A percentile compares a stretch with the other conserved stretches of the same genome.
phyloP scores from a whole-genome alignment of 2,329 filamentous ascomycete genomes.

The Diplocarpon rosae region DNA sequence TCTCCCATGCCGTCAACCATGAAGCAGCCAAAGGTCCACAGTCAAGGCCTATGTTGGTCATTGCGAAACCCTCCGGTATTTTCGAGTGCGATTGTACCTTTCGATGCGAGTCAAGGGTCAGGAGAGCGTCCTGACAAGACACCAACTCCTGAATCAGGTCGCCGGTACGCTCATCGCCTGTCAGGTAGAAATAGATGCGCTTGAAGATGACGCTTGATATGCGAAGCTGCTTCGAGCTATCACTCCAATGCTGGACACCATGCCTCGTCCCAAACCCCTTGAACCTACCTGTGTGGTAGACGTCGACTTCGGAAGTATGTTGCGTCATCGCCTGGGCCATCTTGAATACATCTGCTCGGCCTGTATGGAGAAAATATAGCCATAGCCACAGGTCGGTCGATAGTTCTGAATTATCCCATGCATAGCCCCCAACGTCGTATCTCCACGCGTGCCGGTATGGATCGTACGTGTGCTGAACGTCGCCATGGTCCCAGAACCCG shows the following conservation, averaged over 20 bases:
- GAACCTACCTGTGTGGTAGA: conserved; percentile 47
- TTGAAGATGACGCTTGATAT: conserved; percentile 47
- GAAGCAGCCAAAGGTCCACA: conserved; percentile 32
- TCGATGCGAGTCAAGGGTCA: conserved; percentile 42
- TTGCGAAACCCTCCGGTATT: conserved; percentile 23
- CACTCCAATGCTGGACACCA: conserved; percentile 49
- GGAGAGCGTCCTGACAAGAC: conserved; percentile 41
- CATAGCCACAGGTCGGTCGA: conserved; percentile 53
- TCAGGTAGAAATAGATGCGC: conserved; percentile 38
- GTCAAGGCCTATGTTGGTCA: conserved; percentile 4
- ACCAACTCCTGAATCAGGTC: conserved; percentile 27
- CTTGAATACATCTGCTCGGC: conserved; percentile 43
- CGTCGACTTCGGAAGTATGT: conserved; percentile 50
- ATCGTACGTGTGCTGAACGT: conserved; percentile 53
- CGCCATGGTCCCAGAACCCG: conserved; percentile 51
- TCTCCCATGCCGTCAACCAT: conserved; percentile 29
- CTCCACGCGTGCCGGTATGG: conserved; percentile 47
- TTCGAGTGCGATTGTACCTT: conserved; percentile 46
- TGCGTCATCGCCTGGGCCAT: conserved; percentile 46
- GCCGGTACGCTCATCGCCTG: conserved; percentile 16
- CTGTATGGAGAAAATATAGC: conserved; percentile 50
- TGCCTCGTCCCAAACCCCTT: conserved; percentile 51
- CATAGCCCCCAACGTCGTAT: conserved; percentile 52
- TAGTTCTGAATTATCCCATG: conserved; percentile 54
- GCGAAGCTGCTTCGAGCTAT: conserved; percentile 50